A percentile compares a stretch with the other conserved stretches of the same genome.
Evolutionary conservation across 1,284 basidiomycete species (phyloP).

Genomic region (Papiliotrema flavescens): DNA sequence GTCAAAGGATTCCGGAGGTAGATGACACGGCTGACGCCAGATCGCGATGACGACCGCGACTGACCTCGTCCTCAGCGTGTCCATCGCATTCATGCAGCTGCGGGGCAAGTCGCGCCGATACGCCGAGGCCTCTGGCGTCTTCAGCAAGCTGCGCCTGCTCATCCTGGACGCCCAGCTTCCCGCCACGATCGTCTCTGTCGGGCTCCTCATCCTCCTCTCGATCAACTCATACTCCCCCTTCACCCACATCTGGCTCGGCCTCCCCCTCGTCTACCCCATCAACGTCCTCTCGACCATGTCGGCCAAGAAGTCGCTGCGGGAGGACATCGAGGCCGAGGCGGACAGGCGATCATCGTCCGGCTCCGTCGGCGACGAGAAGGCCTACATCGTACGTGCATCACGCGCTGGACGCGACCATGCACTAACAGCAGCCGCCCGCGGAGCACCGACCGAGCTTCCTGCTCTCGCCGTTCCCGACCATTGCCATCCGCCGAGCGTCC

Average conservation of each 20-base stretch:
- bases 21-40: background rate
- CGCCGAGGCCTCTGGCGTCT: background rate
- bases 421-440: background rate
- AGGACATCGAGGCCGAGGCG: background rate
- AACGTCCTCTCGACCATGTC: background rate
- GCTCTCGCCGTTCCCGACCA: conserved; percentile 4
- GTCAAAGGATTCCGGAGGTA: background rate
- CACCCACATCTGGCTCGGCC: conserved; percentile 4
- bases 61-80: background rate
- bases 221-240: background rate
- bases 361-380: background rate
- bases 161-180: background rate
- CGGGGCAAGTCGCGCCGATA: background rate
- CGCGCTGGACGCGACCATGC: background rate
- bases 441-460: conserved; percentile 3
- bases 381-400: background rate
- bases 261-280: conserved; percentile 6
- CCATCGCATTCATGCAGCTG: background rate
- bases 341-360: background rate
- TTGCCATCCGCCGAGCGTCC: conserved; percentile 2
- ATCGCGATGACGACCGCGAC: conserved; percentile 1
- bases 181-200: background rate
- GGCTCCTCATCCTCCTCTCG: background rate
- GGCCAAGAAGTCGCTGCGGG: background rate
- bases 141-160: background rate